A percentile compares a stretch with the other conserved stretches of the same genome.
Conservation (phyloP, 495 filamentous ascomycete genomes). For the Aspergillus coremiiformis region DNA sequence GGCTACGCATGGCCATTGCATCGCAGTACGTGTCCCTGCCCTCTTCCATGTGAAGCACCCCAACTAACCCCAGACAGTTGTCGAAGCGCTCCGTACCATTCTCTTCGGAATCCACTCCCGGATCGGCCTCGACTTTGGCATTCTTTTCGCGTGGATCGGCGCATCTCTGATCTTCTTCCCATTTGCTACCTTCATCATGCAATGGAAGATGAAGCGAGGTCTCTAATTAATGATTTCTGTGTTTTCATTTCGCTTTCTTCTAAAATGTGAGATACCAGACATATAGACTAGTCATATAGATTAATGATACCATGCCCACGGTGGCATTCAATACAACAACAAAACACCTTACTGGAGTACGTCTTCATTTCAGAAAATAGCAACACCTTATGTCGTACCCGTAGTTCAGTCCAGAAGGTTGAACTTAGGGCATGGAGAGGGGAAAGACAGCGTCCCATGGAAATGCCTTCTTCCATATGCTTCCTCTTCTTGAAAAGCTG, state of each 20-base stretch:
- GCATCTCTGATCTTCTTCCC: conserved; percentile 54
- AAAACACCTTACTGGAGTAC: no score
- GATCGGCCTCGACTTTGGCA: conserved; percentile 58
- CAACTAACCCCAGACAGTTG: conserved; percentile 34
- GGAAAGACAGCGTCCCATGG: no score
- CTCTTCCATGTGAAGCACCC: background rate
- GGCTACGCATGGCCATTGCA: conserved; percentile 71
- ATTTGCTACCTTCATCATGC: conserved; percentile 50
- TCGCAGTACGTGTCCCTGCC: conserved; percentile 34
- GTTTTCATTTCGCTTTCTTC: background rate
- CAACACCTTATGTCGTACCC: no score
- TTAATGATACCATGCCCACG: background rate
- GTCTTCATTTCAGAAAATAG: no score
- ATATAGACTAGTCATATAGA: background rate
- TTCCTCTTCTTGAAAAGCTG: no score
- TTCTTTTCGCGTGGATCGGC: conserved; percentile 55
- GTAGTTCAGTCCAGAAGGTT: no score
- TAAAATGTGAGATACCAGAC: background rate
- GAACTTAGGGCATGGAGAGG: no score
- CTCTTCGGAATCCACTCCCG: conserved; percentile 56
- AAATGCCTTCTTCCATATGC: no score
- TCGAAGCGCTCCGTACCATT: conserved; percentile 55
- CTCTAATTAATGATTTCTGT: background rate
- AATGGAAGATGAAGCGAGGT: conserved; percentile 47
- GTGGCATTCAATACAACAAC: no score